phyloP scores from a whole-genome alignment of 352 stramenopile genomes.

The Pythium brassicae region DNA sequence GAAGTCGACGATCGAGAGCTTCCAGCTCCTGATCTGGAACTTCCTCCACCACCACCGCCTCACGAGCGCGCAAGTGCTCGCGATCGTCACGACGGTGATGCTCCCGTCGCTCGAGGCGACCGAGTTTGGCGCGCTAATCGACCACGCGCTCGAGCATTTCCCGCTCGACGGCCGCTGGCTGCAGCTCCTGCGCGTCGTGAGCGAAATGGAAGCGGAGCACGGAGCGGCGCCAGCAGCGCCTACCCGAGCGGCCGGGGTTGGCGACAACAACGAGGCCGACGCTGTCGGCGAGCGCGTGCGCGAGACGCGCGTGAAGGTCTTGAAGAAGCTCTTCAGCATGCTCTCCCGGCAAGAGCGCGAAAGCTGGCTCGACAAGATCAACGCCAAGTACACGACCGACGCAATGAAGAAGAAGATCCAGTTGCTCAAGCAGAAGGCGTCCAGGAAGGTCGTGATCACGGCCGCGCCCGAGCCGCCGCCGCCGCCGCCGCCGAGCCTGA shows the following conservation, averaged over 20 bases:
- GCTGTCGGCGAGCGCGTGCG: constrained; percentile 17
- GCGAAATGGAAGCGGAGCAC: constrained; percentile 29
- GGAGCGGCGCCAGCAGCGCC: background rate
- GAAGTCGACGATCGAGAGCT: constrained; percentile 34
- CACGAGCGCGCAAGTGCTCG: constrained; percentile 37
- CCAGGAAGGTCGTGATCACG: constrained; percentile 4
- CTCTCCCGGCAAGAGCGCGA: constrained; percentile 42
- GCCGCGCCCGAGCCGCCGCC: constrained; percentile 1
- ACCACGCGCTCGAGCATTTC: constrained; percentile 35
- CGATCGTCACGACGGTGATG: constrained; percentile 37
- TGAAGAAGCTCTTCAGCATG: constrained; percentile 59
- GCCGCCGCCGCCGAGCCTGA: constrained; percentile 19
- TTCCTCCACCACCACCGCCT: constrained; percentile 49
- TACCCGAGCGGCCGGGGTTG: background rate
- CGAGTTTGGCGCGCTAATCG: constrained; percentile 32
- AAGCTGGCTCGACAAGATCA: constrained; percentile 48
- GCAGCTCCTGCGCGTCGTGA: constrained; percentile 37
- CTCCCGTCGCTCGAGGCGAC: constrained; percentile 43
- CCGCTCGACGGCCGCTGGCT: constrained; percentile 31
- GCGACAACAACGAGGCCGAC: constrained; percentile 5
- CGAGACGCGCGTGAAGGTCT: constrained; percentile 31
- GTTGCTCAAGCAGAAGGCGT: constrained; percentile 12
- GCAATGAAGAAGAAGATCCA: constrained; percentile 28
- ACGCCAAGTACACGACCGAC: constrained; percentile 38
- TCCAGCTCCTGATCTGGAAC: constrained; percentile 61